Percentiles rank a stretch among this genome's conserved stretches.
Evolutionary conservation across 2,329 filamentous ascomycete species (phyloP).

Genomic region (Botrytis fabae): DNA sequence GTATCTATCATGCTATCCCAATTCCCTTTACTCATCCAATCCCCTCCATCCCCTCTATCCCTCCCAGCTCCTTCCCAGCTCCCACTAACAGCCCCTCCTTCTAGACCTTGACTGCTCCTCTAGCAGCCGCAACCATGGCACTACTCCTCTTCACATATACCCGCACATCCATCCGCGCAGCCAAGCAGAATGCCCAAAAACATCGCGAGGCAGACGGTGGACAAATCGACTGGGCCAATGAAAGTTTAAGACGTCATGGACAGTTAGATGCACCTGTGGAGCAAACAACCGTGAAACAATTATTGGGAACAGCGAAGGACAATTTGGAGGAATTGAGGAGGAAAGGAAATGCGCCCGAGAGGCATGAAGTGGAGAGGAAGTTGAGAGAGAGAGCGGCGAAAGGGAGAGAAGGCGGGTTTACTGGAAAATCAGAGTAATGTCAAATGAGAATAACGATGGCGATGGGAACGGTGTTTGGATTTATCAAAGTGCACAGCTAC

Average conservation of each 20-base stretch:
- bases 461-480: background rate
- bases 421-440: slow-evolving; percentile 13
- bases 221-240: slow-evolving; percentile 55
- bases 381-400: slow-evolving; percentile 31
- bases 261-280: slow-evolving; percentile 45
- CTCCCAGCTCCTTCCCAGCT: background rate
- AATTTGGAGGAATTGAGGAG: slow-evolving; percentile 27
- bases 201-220: slow-evolving; percentile 59
- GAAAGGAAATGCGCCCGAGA: slow-evolving; percentile 15
- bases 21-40: background rate
- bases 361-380: slow-evolving; percentile 33
- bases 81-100: background rate
- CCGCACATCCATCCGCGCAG: slow-evolving; percentile 63
- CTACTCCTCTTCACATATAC: slow-evolving; percentile 58
- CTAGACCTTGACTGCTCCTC: slow-evolving; percentile 48
- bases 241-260: slow-evolving; percentile 55
- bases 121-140: slow-evolving; percentile 57
- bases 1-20: slow-evolving; percentile 22
- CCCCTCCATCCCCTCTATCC: background rate
- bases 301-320: slow-evolving; percentile 32
- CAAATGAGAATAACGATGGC: background rate
- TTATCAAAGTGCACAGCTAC: background rate
- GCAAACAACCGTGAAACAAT: slow-evolving; percentile 40
- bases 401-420: slow-evolving; percentile 21
- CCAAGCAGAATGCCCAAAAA: slow-evolving; percentile 63